Evolutionary conservation across 208 protist genomes (phyloP).

Genomic region (Herpetomonas tarakana): DNA sequence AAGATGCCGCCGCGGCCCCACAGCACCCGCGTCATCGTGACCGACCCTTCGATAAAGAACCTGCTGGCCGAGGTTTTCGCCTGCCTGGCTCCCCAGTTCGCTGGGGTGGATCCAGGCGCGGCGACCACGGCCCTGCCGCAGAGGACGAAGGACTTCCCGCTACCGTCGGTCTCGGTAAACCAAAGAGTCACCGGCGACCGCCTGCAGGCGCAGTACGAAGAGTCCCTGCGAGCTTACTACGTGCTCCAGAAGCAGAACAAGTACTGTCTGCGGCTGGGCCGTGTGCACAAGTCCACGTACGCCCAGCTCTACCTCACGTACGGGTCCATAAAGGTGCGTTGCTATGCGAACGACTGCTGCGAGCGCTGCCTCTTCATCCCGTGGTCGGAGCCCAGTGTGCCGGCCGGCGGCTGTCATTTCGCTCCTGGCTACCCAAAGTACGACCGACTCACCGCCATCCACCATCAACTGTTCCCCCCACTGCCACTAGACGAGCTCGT

Average conservation of each 20-base stretch:
- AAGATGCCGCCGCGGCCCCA: constrained; percentile 39
- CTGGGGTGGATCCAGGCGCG: not conserved
- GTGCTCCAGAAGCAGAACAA: constrained; percentile 73
- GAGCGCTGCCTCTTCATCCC: constrained; percentile 56
- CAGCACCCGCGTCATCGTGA: constrained; percentile 38
- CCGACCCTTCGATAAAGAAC: constrained; percentile 33
- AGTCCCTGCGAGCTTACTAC: constrained; percentile 75
- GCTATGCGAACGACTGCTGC: constrained; percentile 88
- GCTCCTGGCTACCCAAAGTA: constrained; percentile 63
- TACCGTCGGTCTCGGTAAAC: not conserved
- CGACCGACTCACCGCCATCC: constrained; percentile 50
- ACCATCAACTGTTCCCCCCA: constrained; percentile 53
- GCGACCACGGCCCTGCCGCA: not conserved
- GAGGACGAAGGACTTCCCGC: not conserved
- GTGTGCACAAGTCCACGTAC: constrained; percentile 66
- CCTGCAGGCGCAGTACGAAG: constrained; percentile 72
- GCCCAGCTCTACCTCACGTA: constrained; percentile 87
- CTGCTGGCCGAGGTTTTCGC: constrained; percentile 73
- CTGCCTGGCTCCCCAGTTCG: constrained; percentile 59
- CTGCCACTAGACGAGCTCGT: constrained; percentile 70
- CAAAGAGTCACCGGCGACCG: constrained; percentile 36
- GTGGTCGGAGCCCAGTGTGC: constrained; percentile 31
- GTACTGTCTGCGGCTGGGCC: constrained; percentile 64
- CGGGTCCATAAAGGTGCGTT: constrained; percentile 87
- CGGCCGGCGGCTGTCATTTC: not conserved